phyloP scores from a whole-genome alignment of 257 asterid species.

The Salvia rosmarinus region DNA sequence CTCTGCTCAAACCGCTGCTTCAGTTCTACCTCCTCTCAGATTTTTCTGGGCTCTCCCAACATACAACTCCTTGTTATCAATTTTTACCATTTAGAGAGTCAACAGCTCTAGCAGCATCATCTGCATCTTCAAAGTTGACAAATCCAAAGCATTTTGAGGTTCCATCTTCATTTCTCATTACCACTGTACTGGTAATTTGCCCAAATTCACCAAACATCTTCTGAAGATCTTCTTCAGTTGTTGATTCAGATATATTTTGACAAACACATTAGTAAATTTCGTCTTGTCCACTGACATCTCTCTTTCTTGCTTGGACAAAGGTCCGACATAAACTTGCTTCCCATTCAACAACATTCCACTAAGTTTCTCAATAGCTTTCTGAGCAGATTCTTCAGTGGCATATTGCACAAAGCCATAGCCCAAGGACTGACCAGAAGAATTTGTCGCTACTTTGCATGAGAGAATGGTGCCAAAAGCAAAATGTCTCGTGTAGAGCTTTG shows the following conservation, averaged over 20 bases:
- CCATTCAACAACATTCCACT: slow-evolving; percentile 90
- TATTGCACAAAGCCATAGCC: slow-evolving; percentile 96
- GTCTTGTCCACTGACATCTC: slow-evolving; percentile 67
- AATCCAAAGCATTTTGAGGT: slow-evolving; percentile 87
- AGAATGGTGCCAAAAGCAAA: slow-evolving; percentile 81
- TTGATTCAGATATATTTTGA: slow-evolving; percentile 78
- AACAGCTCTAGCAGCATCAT: slow-evolving; percentile 88
- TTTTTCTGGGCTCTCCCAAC: slow-evolving; percentile 97
- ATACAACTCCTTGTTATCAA: slow-evolving; percentile 83
- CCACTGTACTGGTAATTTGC: slow-evolving; percentile 60
- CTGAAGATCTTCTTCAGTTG: slow-evolving; percentile 69
- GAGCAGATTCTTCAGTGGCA: slow-evolving; percentile 81
- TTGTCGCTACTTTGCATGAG: slow-evolving; percentile 85
- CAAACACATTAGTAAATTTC: slow-evolving; percentile 78
- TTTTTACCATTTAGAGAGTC: slow-evolving; percentile 73
- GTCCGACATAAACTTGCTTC: slow-evolving; percentile 86
- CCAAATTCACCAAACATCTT: slow-evolving; percentile 75
- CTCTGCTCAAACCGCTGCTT: slow-evolving; percentile 77
- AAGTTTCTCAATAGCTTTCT: slow-evolving; percentile 78
- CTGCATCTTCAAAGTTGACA: slow-evolving; percentile 84
- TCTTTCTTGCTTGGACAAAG: slow-evolving; percentile 87
- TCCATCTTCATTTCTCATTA: slow-evolving; percentile 89
- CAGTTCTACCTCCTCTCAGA: slow-evolving; percentile 78
- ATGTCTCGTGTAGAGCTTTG: slow-evolving; percentile 85
- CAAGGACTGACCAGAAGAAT: slow-evolving; percentile 72